Conservation (phyloP, 129 eudicot genomes). For the Oenanthe sinensis region DNA sequence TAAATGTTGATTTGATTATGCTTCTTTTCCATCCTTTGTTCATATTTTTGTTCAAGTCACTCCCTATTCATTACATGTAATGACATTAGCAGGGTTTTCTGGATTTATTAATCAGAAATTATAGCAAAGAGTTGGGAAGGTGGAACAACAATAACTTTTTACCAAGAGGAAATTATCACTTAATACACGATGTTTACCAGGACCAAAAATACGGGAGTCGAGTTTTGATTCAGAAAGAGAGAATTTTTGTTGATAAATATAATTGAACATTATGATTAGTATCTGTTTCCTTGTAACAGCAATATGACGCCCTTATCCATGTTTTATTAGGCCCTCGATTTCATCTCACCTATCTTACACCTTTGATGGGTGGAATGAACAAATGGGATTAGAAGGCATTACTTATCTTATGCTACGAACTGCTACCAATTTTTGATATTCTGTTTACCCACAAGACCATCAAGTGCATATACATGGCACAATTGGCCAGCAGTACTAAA, state of each 20-base stretch:
- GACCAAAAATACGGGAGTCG: not conserved
- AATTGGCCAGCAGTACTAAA: not conserved
- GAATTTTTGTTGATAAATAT: not conserved
- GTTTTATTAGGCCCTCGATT: not conserved
- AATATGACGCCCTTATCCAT: not conserved
- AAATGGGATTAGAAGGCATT: not conserved
- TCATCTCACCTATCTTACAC: not conserved
- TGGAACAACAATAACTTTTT: not conserved
- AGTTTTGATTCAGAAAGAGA: not conserved
- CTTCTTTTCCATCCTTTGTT: not conserved
- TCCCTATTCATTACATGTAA: not conserved
- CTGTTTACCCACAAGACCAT: not conserved
- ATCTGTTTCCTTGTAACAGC: not conserved
- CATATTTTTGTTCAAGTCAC: constrained; percentile 15
- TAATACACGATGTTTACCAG: too few relatives aligned
- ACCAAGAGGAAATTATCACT: not conserved
- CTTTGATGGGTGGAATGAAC: not conserved
- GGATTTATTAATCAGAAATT: not conserved
- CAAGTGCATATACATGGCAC: not conserved
- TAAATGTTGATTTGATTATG: constrained; percentile 3
- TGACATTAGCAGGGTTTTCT: not conserved
- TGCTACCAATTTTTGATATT: not conserved
- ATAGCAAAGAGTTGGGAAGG: not conserved
- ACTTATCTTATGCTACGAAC: not conserved
- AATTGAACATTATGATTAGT: not conserved